These are phyloP conservation scores for Hibiscus trionum DNA, from an alignment of 345 rosid species.

Conservation along the genomic window DNA sequence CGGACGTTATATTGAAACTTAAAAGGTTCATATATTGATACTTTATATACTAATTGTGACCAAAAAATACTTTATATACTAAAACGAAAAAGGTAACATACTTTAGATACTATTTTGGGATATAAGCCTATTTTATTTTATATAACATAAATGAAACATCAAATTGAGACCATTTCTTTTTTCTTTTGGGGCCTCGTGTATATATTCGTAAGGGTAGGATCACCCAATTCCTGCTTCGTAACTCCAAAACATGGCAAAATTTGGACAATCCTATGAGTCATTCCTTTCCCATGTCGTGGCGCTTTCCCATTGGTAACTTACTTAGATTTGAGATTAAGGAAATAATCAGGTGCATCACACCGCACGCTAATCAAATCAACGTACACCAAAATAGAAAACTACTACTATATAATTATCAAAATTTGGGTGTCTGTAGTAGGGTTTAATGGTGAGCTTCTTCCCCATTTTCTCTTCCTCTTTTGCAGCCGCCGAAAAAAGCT, in stretches of 20 bases:
- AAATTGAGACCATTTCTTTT: too few relatives aligned
- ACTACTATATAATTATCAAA: neutral
- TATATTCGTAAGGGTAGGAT: neutral
- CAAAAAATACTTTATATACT: too few relatives aligned
- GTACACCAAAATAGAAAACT: neutral
- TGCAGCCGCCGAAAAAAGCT: conserved; percentile 41
- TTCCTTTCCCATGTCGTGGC: neutral
- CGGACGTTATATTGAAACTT: too few relatives aligned
- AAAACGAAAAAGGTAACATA: too few relatives aligned
- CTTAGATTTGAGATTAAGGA: too few relatives aligned
- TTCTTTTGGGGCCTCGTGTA: too few relatives aligned
- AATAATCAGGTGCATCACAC: conserved; percentile 2
- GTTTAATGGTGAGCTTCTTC: conserved; percentile 36
- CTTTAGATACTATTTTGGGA: too few relatives aligned
- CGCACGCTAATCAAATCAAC: neutral
- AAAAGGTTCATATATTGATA: too few relatives aligned
- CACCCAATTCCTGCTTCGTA: neutral
- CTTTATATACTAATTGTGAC: too few relatives aligned
- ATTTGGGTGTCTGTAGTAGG: conserved; percentile 28
- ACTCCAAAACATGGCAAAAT: neutral
- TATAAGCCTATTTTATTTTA: too few relatives aligned
- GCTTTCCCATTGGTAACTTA: neutral
- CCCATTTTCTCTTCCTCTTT: conserved; percentile 12
- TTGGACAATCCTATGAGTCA: neutral
- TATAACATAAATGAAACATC: too few relatives aligned